A percentile compares a stretch with the other conserved stretches of the same genome.
These are phyloP conservation scores for Mesembryanthemum crystallinum DNA, from an alignment of 148 eudicot genomes.

Conservation along the genomic window DNA sequence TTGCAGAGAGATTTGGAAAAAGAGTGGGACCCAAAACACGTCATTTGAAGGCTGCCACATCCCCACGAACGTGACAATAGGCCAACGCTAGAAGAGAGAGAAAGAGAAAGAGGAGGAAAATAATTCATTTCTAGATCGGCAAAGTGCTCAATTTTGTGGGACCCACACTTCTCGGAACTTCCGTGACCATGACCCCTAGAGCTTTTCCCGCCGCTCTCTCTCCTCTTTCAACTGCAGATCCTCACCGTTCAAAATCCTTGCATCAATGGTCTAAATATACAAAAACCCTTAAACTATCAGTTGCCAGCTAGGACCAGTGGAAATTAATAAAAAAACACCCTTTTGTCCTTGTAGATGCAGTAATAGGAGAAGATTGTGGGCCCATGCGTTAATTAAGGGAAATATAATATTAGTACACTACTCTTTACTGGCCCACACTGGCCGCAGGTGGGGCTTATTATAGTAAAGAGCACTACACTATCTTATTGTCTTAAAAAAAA, in stretches of 20 bases:
- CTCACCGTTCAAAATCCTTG: neutral
- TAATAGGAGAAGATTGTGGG: neutral
- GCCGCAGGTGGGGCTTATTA: conserved; percentile 15
- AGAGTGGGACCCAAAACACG: conserved; percentile 23
- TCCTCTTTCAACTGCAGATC: neutral
- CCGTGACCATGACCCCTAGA: conserved; percentile 42
- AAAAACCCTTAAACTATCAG: neutral
- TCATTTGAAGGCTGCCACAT: conserved; percentile 33
- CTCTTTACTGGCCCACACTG: conserved; percentile 14
- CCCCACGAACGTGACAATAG: conserved; percentile 34
- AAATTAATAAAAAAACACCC: neutral
- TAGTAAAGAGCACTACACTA: conserved; percentile 9
- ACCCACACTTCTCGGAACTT: conserved; percentile 48
- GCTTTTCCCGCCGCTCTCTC: conserved; percentile 23
- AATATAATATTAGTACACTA: neutral
- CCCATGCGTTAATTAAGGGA: conserved; percentile 21
- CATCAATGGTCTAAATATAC: conserved; percentile 22
- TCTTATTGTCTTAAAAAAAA: neutral
- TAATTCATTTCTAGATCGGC: conserved; percentile 25
- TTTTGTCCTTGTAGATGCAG: neutral
- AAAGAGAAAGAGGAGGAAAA: neutral
- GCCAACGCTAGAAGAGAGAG: conserved; percentile 19
- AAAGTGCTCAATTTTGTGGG: conserved; percentile 27
- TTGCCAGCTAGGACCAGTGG: conserved; percentile 29
- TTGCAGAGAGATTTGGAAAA: neutral